Base-by-base conservation (phyloP, 2,329 filamentous ascomycete species). In the Phoma sp. region DNA sequence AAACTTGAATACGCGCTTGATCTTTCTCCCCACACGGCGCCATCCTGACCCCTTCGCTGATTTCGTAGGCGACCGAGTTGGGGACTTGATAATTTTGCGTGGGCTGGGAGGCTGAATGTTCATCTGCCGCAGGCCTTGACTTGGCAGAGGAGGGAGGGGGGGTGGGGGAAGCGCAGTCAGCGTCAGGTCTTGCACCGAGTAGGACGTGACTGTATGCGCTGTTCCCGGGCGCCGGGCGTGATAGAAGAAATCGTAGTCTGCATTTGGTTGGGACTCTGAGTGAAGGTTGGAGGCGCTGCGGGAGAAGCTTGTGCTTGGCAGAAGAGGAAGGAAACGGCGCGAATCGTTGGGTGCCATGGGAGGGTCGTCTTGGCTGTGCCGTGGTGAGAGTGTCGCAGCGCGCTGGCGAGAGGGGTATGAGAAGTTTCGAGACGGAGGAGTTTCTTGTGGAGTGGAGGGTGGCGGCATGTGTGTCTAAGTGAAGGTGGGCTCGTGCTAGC, bases 1-100 rank as follows among this genome's bases (percentile, higher is more conserved):
- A 19, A 49, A 40, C 1, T 7, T 44, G 29, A 55, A 55, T 3
- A 24, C 51, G 6, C 29, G 48, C 40, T 55, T 55, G 32, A 55
- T 31, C 9, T 44, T 49, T 13, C 43, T 27, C 1, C 39, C 47
- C 15, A 43, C 17, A 2, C 19, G 37, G 13, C 45, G 38, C 51
- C 45, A 55, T 19, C 33, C 22, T 4, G 25, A 33, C 2, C 40
- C 35, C 22, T 36, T 49, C 10, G 15, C 31, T 43, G 39, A 43
- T 21, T 49, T 40, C 2, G 21, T 49, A 4, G 51, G 45, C 7
- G 39, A 43, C 1, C 4, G 9, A 8, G 21, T 40, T 6, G 45
- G 21, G 4, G 44, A 35, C 9, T 33, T 40, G 35, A 40, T 24
- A 2, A 19, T 15, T 1, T 27, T 38, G 15, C n/a, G 10, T 4